These are phyloP conservation scores for Cryptococcus sp. DNA, from an alignment of 1,284 basidiomycete genomes.

Conservation along the genomic window DNA sequence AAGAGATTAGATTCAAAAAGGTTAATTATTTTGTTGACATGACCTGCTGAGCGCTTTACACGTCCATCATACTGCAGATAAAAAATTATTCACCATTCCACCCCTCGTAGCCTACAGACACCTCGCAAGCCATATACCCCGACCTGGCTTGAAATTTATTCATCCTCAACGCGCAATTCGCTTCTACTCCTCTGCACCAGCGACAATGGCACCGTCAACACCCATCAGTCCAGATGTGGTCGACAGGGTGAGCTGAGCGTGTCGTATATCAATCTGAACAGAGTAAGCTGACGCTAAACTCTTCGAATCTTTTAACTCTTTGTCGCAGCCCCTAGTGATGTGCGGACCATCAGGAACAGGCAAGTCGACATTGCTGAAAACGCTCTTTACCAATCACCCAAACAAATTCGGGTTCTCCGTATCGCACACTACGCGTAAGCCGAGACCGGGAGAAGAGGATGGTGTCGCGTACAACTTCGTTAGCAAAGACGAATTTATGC, in stretches of 20 bases:
- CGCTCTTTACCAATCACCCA: slow-evolving; percentile 79
- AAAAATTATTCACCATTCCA: too few species aligned
- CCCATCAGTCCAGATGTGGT: slow-evolving; percentile 34
- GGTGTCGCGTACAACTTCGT: slow-evolving; percentile 67
- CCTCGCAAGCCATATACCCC: not conserved
- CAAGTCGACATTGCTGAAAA: slow-evolving; percentile 58
- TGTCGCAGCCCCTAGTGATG: slow-evolving; percentile 64
- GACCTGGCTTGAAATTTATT: not conserved
- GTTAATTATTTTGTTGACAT: too few species aligned
- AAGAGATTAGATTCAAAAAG: too few species aligned
- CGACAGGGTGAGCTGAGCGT: slow-evolving; percentile 25
- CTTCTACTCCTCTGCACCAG: too few species aligned
- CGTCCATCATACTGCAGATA: too few species aligned
- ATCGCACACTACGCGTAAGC: slow-evolving; percentile 89
- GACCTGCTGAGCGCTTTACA: too few species aligned
- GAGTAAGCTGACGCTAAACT: not conserved
- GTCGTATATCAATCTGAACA: not conserved
- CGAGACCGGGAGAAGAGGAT: slow-evolving; percentile 78
- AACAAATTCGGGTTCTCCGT: slow-evolving; percentile 91
- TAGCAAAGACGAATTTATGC: slow-evolving; percentile 56
- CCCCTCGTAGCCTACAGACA: too few species aligned
- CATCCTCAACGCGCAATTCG: not conserved
- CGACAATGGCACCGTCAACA: slow-evolving; percentile 10
- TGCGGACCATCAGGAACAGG: slow-evolving; percentile 52
- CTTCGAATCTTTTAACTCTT: not conserved